Base-by-base conservation (phyloP, 2,329 filamentous ascomycete genomes). In the Aspergillus sp. region DNA sequence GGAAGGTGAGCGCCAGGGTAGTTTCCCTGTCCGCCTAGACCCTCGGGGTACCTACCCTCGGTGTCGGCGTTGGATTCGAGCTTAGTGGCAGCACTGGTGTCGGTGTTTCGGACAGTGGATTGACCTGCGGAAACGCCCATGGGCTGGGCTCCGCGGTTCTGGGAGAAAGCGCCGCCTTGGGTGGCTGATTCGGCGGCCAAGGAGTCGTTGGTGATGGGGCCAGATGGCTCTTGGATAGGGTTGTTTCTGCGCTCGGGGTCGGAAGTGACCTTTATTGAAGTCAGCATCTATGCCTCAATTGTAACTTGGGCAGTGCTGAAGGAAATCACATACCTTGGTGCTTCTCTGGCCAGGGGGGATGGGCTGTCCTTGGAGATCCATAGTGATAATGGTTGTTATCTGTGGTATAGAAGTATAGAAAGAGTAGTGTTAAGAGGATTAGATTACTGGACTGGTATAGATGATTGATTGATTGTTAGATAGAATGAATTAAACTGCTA, bases 171-270 rank as follows among this genome's bases (percentile, higher is more conserved):
- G 65, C 89, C 90, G 59, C 82, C 82, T 21, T 79, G 67, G 50
- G 81, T 78, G 61, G 86, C 77, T 0, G 91, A 95, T 70, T 94
- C 88, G 60, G 87, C 89, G 10, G 91, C 91, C 5, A 96, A 86
- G 6, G 90, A 94, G 76, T 89, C 90, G 13, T 83, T 79, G 48
- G 84, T 78, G 1, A 94, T 82, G 25, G 81, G 69, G 55, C 91
- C 91, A 5, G 88, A 79, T 13, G 82, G 79, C 74, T 95, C 91
- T 15, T 79, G 73, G 60, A 81, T 83, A 28, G 85, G 83, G 48
- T 85, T 80, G 50, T 84, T 75, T 39, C 69, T 70, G 50, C 79
- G 72, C 61, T 73, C 70, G 55, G 82, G 79, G 70, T 85, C 84
- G 50, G 73, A 81, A 49, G 80, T 84, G 61, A 72, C 69, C 67